Evolutionary conservation across 331 rosid genomes (phyloP), one percentile per base, ranked within the genome.

Genomic region (Acacia concinna): DNA sequence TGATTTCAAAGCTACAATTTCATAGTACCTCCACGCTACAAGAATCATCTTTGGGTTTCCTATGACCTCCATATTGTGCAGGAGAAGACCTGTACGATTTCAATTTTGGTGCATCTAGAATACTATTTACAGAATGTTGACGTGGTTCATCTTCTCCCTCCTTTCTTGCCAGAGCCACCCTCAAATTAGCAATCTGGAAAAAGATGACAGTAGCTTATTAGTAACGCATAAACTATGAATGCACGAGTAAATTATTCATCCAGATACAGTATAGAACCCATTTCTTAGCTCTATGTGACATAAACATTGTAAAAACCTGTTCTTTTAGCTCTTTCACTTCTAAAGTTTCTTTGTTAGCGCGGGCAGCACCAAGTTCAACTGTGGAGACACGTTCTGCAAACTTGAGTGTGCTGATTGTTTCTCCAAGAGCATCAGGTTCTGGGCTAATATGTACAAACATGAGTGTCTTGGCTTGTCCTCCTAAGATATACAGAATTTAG

Each of bases 391-490:
- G 84, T 85, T 96, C 99, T 7, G 98, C 99, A 44, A 96, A 93
- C 81, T 96, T 96, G 76, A 96, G 90, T 23, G 99, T 96, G 85
- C 99, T 93, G 60, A 96, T 64, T 73, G 98, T 87, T 85, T 96
- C 99, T 81, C 86, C 94, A n/a, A 92, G 78, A 69, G 97, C 88
- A 9, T 93, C 97, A 71, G 60, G 71, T 85, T 93, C 98, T 0
- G 99, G 95, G 83, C 97, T 93, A 73, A 96, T 86, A 76, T 93
- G 98, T 85, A 96, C 97, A 86, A 96, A 96, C 99, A 96, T 96
- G 52, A 96, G 97, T 34, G 98, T 96, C 90, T 93, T 96, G 17
- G 99, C 99, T 75, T 96, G 94, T 65, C 99, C 98, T 60, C 99
- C 99, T 95, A 87, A 79, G 78, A 47, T n/a, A 38, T 8, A 75